Evolutionary conservation across 805 yeast species (phyloP).

Genomic region (Wickerhamiella lipophila): DNA sequence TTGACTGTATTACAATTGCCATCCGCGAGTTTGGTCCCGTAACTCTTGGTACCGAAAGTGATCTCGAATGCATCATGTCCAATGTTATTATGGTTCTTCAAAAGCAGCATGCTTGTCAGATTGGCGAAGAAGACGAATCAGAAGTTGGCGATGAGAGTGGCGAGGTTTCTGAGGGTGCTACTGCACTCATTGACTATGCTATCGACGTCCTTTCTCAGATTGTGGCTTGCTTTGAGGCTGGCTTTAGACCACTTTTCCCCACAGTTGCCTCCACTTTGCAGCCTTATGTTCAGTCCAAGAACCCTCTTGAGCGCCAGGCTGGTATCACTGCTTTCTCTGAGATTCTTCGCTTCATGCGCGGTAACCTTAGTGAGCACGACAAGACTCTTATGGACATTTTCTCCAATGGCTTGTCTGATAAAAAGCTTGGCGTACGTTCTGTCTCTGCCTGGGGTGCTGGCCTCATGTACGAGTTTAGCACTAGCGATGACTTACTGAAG

Average conservation of each 20-base stretch:
- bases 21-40: constrained; percentile 58
- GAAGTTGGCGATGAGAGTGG: constrained; percentile 32
- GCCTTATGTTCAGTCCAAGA: constrained; percentile 35
- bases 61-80: constrained; percentile 54
- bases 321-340: constrained; percentile 89
- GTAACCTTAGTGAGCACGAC: constrained; percentile 46
- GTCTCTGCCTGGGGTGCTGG: constrained; percentile 96
- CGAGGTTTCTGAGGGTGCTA: constrained; percentile 36
- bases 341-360: constrained; percentile 62
- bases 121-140: constrained; percentile 46
- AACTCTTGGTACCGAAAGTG: constrained; percentile 43
- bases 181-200: constrained; percentile 69
- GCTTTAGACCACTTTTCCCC: constrained; percentile 68
- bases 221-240: constrained; percentile 63
- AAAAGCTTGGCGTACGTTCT: constrained; percentile 68
- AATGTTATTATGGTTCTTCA: constrained; percentile 61
- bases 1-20: constrained; percentile 62
- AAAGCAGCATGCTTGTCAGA: constrained; percentile 76
- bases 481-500: constrained; percentile 44
- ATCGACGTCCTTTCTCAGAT: constrained; percentile 73
- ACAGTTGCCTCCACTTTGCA: constrained; percentile 48
- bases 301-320: constrained; percentile 62
- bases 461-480: constrained; percentile 43
- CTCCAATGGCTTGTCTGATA: constrained; percentile 53
- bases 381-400: constrained; percentile 55